phyloP scores from a whole-genome alignment of 176 grass and related monocot genomes.

The Triticum urartu region DNA sequence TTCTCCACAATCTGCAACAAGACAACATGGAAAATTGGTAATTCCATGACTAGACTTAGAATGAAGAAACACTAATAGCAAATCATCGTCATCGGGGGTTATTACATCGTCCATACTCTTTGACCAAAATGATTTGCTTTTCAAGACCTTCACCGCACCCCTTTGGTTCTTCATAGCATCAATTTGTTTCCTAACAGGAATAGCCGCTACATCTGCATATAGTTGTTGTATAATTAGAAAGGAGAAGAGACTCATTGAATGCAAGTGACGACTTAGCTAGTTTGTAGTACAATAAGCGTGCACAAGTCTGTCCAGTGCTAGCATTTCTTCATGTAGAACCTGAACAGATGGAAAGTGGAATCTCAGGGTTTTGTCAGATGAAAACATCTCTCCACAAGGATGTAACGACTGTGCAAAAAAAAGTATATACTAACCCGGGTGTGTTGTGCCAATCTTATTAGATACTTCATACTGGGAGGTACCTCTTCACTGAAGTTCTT shows the following conservation, averaged over 20 bases:
- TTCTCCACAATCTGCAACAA: conserved; percentile 50
- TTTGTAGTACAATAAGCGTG: conserved; percentile 33
- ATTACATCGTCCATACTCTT: conserved; percentile 59
- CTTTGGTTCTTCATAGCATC: conserved; percentile 34
- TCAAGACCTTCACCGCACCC: conserved; percentile 36
- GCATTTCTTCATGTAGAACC: conserved; percentile 48
- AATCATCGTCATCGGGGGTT: neutral
- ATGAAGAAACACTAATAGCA: neutral
- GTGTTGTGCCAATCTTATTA: conserved; percentile 36
- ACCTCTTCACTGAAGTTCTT: conserved; percentile 30
- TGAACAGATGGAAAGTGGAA: conserved; percentile 21
- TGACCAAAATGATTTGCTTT: conserved; percentile 54
- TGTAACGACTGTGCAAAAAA: neutral
- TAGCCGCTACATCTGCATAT: neutral
- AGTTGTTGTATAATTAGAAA: neutral
- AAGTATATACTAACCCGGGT: conserved; percentile 41
- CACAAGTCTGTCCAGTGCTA: conserved; percentile 45
- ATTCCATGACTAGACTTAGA: neutral
- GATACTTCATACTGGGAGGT: conserved; percentile 30
- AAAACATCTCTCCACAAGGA: neutral
- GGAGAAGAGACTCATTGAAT: neutral
- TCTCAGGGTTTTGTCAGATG: neutral
- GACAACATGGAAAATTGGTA: neutral
- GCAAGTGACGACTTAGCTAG: neutral
- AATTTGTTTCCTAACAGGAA: neutral